Evolutionary conservation across 192 early-diverging fungal species (phyloP).

Genomic region (Coemansia sp.): DNA sequence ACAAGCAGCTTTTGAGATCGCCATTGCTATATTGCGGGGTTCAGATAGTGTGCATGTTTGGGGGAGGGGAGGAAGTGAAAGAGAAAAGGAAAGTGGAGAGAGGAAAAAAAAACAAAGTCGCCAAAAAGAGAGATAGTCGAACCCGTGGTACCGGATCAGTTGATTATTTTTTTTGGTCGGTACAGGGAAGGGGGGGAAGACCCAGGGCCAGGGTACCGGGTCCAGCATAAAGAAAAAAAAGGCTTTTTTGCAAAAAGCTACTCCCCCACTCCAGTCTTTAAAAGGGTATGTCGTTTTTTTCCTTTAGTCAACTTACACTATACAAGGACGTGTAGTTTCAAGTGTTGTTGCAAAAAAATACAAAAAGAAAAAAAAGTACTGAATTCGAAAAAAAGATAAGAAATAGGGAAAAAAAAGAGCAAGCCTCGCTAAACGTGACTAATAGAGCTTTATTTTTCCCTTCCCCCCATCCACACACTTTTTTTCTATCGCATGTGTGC

Average conservation of each 20-base stretch:
- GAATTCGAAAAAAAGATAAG: not conserved
- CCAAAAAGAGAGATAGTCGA: not conserved
- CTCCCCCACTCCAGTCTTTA: not conserved
- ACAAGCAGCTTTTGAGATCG: not conserved
- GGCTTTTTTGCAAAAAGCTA: not conserved
- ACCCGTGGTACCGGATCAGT: conserved; percentile 4
- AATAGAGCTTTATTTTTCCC: not conserved
- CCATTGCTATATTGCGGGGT: not conserved
- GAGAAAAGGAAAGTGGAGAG: not conserved
- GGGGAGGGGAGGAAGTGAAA: not conserved
- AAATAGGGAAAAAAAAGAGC: not conserved
- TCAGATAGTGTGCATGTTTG: conserved; percentile 3
- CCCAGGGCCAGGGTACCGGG: not conserved
- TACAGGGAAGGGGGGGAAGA: not conserved
- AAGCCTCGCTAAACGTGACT: not conserved
- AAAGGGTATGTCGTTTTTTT: not conserved
- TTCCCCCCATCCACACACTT: not conserved
- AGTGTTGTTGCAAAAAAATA: not conserved
- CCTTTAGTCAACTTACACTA: not conserved
- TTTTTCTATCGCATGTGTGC: not conserved
- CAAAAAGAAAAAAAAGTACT: not conserved
- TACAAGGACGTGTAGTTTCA: not conserved
- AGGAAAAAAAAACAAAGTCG: not conserved
- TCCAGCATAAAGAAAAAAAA: not conserved
- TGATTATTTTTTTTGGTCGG: not conserved